Base-by-base conservation (phyloP, 164 flowering plant genomes). In the Magnolia sinica region DNA sequence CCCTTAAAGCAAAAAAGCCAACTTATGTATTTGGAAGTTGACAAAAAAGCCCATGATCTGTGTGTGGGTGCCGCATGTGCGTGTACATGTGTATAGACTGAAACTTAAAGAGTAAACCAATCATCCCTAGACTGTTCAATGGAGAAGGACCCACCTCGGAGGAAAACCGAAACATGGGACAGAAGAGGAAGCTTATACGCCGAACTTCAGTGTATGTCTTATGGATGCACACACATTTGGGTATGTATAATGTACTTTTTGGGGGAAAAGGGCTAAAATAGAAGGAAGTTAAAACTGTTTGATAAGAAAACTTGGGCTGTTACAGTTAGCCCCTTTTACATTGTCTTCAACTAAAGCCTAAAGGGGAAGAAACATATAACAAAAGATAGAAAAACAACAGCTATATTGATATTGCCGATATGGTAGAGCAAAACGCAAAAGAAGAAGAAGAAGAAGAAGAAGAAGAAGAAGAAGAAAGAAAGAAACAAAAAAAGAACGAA, bases 211-310 rank as follows among this genome's bases (percentile, higher is more conserved):
- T 24, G 16, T 65, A 65, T 24, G 2, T 13, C 45, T 37, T 37
- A 37, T 37, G 61, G 19, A 16, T 55, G 61, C 16, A 16, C 18
- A 16, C 61, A 16, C 18, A 16, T 16, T 55, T 55, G 61, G 16
- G 61, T 55, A 16, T 55, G 61, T 55, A 16, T 55, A 55, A 13
- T 10, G 18, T 55, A 29, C 50, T 11, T 16, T 68, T 29, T 0
- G 71, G 31, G 27, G 55, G 24, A 14, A 24, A 59, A 8, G 11
- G 20, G 24, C 27, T n/a, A n/a, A 73, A n/a, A 61, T 37, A 23
- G 75, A 74, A 74, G 69, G 59, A 74, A 74, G 77, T 51, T 51
- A 52, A 55, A 55, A 75, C 64, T 75, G 77, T 75, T 75, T 51
- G 50, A 64, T 31, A 63, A 72, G 50, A 65, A 50, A 71, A 50